Conservation (phyloP, 2,329 filamentous ascomycete genomes). For the Coniochaeta hoffmannii region DNA sequence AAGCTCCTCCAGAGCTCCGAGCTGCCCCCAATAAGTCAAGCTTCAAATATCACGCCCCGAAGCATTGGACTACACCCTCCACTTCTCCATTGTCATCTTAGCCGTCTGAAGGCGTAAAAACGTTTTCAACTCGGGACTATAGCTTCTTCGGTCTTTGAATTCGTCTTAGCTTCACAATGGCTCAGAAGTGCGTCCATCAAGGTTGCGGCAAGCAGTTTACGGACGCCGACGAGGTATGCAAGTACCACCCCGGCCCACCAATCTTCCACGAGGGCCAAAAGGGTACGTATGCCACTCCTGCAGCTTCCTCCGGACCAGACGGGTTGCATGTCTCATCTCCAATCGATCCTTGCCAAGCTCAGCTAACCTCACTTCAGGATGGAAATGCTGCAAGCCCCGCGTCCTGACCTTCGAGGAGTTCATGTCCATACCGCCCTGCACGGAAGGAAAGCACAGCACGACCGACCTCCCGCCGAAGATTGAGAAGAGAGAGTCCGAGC, state of each 20-base stretch:
- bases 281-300: conserved; percentile 51
- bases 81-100: neutral
- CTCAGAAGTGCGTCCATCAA: conserved; percentile 90
- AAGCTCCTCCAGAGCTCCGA: conserved; percentile 12
- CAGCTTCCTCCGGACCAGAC: neutral
- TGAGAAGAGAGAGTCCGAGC: conserved; percentile 42
- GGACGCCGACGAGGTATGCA: conserved; percentile 74
- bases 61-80: neutral
- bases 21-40: neutral
- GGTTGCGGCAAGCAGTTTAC: conserved; percentile 87
- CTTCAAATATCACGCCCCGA: neutral
- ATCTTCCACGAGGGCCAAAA: conserved; percentile 98
- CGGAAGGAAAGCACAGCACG: conserved; percentile 84
- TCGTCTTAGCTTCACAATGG: conserved; percentile 36
- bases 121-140: no score
- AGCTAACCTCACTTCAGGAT: conserved; percentile 50
- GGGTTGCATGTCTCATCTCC: conserved; percentile 6
- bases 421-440: conserved; percentile 85
- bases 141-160: no score
- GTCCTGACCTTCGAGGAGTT: conserved; percentile 98
- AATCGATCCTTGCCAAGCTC: conserved; percentile 5
- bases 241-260: conserved; percentile 89
- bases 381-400: conserved; percentile 98
- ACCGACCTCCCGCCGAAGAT: conserved; percentile 62
- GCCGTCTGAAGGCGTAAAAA: neutral